These are phyloP conservation scores for Plantago ovata DNA, from an alignment of 257 asterid genomes.

Conservation along the genomic window DNA sequence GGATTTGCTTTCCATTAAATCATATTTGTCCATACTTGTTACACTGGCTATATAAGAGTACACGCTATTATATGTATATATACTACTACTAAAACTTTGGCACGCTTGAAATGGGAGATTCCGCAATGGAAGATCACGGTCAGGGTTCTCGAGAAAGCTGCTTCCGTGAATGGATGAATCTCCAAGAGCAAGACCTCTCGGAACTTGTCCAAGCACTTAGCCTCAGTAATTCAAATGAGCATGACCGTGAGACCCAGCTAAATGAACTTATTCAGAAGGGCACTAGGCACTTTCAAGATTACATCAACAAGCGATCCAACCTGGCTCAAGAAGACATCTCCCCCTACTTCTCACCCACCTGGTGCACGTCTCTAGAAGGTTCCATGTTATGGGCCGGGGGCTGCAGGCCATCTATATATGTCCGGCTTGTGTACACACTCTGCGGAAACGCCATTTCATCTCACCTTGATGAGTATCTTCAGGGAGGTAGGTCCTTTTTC, in stretches of 20 bases:
- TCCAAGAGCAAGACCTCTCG: slow-evolving; percentile 33
- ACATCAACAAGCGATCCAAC: slow-evolving; percentile 13
- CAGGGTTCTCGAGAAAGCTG: slow-evolving; percentile 10
- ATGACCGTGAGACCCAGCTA: background rate
- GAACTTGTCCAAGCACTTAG: slow-evolving; percentile 28
- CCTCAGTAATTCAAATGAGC: background rate
- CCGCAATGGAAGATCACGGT: background rate
- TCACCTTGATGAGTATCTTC: background rate
- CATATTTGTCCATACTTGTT: background rate
- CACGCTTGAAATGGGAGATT: background rate
- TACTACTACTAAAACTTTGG: background rate
- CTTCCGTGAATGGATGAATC: slow-evolving; percentile 25
- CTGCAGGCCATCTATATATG: slow-evolving; percentile 39
- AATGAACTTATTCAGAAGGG: slow-evolving; percentile 16
- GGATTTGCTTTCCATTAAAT: too few species aligned
- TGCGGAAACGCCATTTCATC: slow-evolving; percentile 21
- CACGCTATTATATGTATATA: background rate
- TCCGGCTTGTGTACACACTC: slow-evolving; percentile 26
- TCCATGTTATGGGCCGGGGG: slow-evolving; percentile 40
- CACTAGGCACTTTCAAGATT: slow-evolving; percentile 22
- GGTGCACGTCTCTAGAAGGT: slow-evolving; percentile 39
- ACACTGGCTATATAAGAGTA: background rate
- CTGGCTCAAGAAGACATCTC: slow-evolving; percentile 17
- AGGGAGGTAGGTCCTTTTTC: slow-evolving; percentile 8
- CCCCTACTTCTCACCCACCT: slow-evolving; percentile 25